Percentiles rank a stretch among this genome's conserved stretches.
These are phyloP conservation scores for Blastobotrys persicus DNA, from an alignment of 1,139 yeast genomes.

Conservation along the genomic window DNA sequence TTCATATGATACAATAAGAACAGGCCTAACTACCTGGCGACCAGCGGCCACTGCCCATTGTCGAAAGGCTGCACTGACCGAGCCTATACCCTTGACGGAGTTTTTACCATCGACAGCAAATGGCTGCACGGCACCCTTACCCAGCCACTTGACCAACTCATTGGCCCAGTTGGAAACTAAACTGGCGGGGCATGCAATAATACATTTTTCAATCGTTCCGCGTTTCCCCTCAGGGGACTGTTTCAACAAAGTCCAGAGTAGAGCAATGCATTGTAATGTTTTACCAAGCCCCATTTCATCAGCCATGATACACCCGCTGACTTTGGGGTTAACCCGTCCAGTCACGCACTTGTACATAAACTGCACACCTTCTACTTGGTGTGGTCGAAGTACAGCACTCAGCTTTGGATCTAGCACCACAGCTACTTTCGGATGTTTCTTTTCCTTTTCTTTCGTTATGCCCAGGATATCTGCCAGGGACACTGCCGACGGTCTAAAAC, in stretches of 20 bases:
- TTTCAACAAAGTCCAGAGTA: constrained; percentile 88
- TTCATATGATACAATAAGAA: constrained; percentile 91
- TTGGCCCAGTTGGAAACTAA: constrained; percentile 97
- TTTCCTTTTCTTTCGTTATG: constrained; percentile 50
- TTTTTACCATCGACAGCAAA: constrained; percentile 89
- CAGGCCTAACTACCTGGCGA: constrained; percentile 87
- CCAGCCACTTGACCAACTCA: constrained; percentile 93
- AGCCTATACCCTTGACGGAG: constrained; percentile 34
- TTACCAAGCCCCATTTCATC: constrained; percentile 99
- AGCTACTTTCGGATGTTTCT: constrained; percentile 63
- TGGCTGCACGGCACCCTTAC: constrained; percentile 84
- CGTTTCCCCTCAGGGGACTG: constrained; percentile 86
- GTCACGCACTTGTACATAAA: constrained; percentile 87
- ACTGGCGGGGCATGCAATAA: constrained; percentile 94
- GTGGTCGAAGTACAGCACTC: constrained; percentile 85
- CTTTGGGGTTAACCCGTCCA: constrained; percentile 80
- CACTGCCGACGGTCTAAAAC: constrained; percentile 33
- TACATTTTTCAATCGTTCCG: constrained; percentile 81
- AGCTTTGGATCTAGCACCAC: constrained; percentile 93
- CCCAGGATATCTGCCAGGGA: constrained; percentile 83
- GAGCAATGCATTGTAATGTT: constrained; percentile 86
- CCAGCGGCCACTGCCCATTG: constrained; percentile 92
- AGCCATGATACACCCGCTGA: constrained; percentile 98
- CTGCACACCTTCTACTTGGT: constrained; percentile 93
- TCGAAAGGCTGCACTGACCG: constrained; percentile 61